Conservation (phyloP, 2,329 filamentous ascomycete genomes). For the Orbilia blumenaviensis region DNA sequence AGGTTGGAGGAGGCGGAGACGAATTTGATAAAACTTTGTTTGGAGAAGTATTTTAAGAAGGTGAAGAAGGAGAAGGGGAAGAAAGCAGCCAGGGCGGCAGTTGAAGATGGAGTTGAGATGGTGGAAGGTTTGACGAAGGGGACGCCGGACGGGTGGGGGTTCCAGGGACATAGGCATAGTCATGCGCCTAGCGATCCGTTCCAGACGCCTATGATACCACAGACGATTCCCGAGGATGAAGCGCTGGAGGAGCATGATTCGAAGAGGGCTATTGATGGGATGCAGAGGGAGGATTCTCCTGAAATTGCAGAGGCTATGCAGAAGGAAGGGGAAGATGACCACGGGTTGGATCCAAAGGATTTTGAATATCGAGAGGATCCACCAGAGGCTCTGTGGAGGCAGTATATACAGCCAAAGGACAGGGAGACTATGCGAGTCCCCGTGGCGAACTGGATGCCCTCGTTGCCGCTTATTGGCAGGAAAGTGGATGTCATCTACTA, state of each 20-base stretch:
- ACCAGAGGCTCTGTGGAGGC: conserved; percentile 77
- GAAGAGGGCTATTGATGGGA: conserved; percentile 21
- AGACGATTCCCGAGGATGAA: conserved; percentile 31
- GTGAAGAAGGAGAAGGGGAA: conserved; percentile 72
- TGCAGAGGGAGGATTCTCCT: conserved; percentile 56
- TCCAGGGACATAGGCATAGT: conserved; percentile 38
- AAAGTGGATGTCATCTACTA: conserved; percentile 96
- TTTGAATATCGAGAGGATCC: conserved; percentile 68
- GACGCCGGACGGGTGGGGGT: conserved; percentile 40
- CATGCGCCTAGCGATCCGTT: conserved; percentile 44
- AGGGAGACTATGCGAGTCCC: conserved; percentile 85
- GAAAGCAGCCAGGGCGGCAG: conserved; percentile 66
- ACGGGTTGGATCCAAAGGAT: conserved; percentile 70
- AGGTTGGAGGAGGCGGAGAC: conserved; percentile 84
- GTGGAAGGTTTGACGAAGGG: conserved; percentile 32
- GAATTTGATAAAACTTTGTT: conserved; percentile 79
- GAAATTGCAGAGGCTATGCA: conserved; percentile 1
- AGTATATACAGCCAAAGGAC: conserved; percentile 81
- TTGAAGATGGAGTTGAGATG: conserved; percentile 59
- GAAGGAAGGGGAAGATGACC: conserved; percentile 62
- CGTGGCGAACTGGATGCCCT: conserved; percentile 75
- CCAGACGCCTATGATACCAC: conserved; percentile 19
- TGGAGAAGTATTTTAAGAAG: conserved; percentile 79
- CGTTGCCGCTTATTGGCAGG: conserved; percentile 79
- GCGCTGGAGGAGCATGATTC: conserved; percentile 27